Evolutionary conservation across 805 yeast genomes (phyloP), one percentile per base, ranked within the genome.

Genomic region (Candida alai): DNA sequence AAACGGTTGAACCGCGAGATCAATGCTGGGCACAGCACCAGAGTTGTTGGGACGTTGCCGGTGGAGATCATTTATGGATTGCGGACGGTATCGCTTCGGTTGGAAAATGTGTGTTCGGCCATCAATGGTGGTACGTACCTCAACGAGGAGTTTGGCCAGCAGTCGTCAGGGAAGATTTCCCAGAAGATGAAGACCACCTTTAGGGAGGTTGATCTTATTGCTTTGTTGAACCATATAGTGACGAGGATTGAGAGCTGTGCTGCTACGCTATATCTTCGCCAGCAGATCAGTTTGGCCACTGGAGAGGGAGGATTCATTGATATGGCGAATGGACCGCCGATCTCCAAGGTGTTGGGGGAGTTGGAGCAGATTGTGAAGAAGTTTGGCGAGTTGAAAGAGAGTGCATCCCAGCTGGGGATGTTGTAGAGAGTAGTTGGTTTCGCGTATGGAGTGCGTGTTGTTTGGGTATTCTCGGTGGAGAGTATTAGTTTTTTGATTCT

Each of bases 191-290:
- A 40, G 13, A 14, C 46, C 4, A 33, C 43, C 16, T 46, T 51
- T 37, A 48, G 46, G 30, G 58, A 52, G 38, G 36, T 20, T 17
- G 87, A 80, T 26, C 51, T 79, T 24, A 54, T 78, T 25, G 62
- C 70, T 4, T 65, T 80, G 28, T 60, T 84, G 40, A 86, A 80
- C 38, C 83, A 78, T 43, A 58, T 80, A 18, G 73, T 82, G 10
- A 75, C 88, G 0, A 68, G 94, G 52, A 63, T 84, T 24, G 95
- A 85, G 50, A 70, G 76, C 34, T 65, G 75, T 39, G 74, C 75
- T 11, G 54, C 61, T 7, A 42, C 52, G 2, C 41, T 66, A 13
- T 52, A 49, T 32, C 34, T 65, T 35, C 48, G 71, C 28, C 70
- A 65, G 36, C 54, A 57, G 27, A 13, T 60, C 40, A 51, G 52